Percentiles rank a stretch among this genome's conserved stretches.
These are phyloP conservation scores for Schizopora paradoxa DNA, from an alignment of 1,284 basidiomycete genomes.

Conservation along the genomic window DNA sequence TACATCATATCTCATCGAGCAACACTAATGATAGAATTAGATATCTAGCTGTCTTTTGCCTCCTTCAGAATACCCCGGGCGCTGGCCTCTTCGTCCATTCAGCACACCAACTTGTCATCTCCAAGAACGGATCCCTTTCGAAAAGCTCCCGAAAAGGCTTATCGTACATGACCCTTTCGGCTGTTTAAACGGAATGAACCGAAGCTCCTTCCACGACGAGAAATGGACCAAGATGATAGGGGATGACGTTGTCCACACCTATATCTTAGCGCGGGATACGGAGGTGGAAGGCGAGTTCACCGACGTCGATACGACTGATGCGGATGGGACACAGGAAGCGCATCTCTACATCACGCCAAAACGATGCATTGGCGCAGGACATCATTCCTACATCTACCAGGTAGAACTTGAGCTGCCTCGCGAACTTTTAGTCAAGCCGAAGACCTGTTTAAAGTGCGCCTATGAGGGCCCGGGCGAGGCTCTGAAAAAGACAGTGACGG, in stretches of 20 bases:
- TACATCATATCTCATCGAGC: neutral
- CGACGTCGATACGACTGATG: no score
- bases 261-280: no score
- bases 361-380: slow-evolving; percentile 20
- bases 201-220: no score
- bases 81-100: slow-evolving; percentile 33
- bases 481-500: slow-evolving; percentile 3
- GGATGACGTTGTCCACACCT: no score
- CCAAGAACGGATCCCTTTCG: slow-evolving; percentile 19
- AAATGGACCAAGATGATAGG: no score
- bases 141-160: slow-evolving; percentile 24
- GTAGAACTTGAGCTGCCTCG: slow-evolving; percentile 26
- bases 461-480: no score
- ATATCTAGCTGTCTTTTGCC: slow-evolving; percentile 26
- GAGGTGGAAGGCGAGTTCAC: no score
- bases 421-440: slow-evolving; percentile 18
- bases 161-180: slow-evolving; percentile 26
- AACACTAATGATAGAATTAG: slow-evolving; percentile 11
- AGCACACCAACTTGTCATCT: slow-evolving; percentile 16
- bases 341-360: slow-evolving; percentile 24
- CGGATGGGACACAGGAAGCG: no score
- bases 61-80: slow-evolving; percentile 29
- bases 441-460: slow-evolving; percentile 16
- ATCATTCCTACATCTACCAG: slow-evolving; percentile 25
- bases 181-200: no score